These are phyloP conservation scores for Colletotrichum spaethianum DNA, from an alignment of 2,329 filamentous ascomycete genomes.

Conservation along the genomic window DNA sequence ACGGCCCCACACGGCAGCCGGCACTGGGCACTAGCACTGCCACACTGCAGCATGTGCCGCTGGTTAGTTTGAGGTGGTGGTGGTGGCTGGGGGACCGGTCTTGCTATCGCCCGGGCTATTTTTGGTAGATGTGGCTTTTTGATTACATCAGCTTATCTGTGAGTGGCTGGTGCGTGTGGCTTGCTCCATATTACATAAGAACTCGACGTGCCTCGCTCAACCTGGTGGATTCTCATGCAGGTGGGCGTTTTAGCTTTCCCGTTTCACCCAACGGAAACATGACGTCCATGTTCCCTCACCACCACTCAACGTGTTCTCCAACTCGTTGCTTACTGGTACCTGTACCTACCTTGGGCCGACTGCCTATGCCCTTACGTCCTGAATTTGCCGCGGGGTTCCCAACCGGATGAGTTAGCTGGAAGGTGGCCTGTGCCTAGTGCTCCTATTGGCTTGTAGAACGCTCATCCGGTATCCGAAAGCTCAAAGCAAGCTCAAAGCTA, in stretches of 20 bases:
- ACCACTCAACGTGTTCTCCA: conserved; percentile 5
- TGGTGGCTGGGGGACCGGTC: conserved; percentile 5
- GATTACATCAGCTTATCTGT: background rate
- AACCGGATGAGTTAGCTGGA: background rate
- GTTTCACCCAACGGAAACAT: conserved; percentile 37
- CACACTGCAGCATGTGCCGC: conserved; percentile 29
- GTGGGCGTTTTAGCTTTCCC: conserved; percentile 23
- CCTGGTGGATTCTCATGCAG: conserved; percentile 7
- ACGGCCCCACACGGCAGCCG: conserved; percentile 22
- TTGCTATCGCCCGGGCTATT: conserved; percentile 4
- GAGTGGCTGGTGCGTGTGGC: background rate
- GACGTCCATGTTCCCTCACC: conserved; percentile 18
- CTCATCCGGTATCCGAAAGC: background rate
- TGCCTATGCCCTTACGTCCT: background rate
- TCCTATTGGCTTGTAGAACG: background rate
- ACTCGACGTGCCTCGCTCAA: background rate
- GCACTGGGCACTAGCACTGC: conserved; percentile 28
- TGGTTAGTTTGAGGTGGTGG: conserved; percentile 13
- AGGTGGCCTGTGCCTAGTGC: background rate
- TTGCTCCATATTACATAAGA: conserved; percentile 44
- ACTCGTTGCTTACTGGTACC: background rate
- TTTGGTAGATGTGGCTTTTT: background rate
- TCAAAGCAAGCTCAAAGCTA: background rate
- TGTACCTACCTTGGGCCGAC: background rate
- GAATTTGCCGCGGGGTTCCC: background rate